A percentile compares a stretch with the other conserved stretches of the same genome.
Evolutionary conservation across 768 basidiomycete genomes (phyloP).

Genomic region (Dendrothele bispora): DNA sequence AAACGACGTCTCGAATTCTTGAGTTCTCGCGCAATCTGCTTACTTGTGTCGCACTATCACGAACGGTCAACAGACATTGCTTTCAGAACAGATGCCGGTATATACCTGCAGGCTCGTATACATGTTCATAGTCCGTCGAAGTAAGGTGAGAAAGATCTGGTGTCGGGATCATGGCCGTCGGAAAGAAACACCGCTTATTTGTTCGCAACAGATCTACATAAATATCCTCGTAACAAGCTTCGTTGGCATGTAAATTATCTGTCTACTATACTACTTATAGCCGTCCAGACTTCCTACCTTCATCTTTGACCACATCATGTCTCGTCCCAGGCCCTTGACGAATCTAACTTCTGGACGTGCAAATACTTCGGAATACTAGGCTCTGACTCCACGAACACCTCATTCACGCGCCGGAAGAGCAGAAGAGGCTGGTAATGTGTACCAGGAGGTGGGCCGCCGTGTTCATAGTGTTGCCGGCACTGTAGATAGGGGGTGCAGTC

Average conservation of each 20-base stretch:
- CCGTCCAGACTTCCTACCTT: no score
- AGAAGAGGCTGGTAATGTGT: slow-evolving; percentile 56
- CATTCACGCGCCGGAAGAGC: slow-evolving; percentile 59
- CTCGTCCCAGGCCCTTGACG: slow-evolving; percentile 15
- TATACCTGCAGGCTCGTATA: slow-evolving; percentile 91
- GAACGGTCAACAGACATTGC: not conserved
- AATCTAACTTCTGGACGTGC: slow-evolving; percentile 10
- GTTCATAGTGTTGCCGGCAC: slow-evolving; percentile 49
- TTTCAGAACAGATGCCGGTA: no score
- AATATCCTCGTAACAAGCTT: no score
- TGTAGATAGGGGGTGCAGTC: slow-evolving; percentile 15
- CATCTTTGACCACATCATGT: no score
- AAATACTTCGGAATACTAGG: slow-evolving; percentile 30
- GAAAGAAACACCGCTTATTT: no score
- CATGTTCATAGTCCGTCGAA: slow-evolving; percentile 64
- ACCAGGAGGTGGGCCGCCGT: no score
- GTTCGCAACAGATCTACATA: no score
- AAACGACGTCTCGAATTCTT: no score
- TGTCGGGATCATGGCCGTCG: slow-evolving; percentile 77
- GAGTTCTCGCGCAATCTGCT: no score
- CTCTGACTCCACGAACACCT: slow-evolving; percentile 60
- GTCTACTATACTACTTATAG: no score
- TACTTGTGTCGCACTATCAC: no score
- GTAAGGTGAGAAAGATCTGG: slow-evolving; percentile 87
- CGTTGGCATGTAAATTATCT: no score